Evolutionary conservation across 1,284 basidiomycete genomes (phyloP).

Genomic region (Cystobasidium sp.): DNA sequence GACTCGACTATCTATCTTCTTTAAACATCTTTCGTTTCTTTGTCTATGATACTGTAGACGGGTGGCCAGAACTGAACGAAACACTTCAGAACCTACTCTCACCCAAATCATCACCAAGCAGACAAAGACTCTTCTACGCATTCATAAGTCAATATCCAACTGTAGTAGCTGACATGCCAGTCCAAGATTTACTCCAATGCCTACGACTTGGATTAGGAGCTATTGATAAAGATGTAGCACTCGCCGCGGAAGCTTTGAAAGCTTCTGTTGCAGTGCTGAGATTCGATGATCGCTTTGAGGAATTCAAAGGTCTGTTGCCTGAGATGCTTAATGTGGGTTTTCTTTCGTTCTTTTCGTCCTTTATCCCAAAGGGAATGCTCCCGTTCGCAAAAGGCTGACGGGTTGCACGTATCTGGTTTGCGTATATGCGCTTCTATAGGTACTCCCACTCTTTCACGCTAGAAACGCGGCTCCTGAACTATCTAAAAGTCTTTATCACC

Average conservation of each 20-base stretch:
- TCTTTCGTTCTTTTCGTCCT: neutral
- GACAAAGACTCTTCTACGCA: slow-evolving; percentile 26
- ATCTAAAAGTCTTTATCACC: slow-evolving; percentile 8
- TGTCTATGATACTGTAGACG: too few relatives aligned
- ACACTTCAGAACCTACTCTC: slow-evolving; percentile 17
- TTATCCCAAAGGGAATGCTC: too few relatives aligned
- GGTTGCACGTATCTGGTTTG: neutral
- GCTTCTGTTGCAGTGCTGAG: slow-evolving; percentile 27
- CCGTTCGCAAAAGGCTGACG: neutral
- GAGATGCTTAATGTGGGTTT: slow-evolving; percentile 26
- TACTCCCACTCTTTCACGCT: slow-evolving; percentile 2
- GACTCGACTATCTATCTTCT: too few relatives aligned
- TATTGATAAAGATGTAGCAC: neutral
- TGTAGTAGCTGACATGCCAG: slow-evolving; percentile 25
- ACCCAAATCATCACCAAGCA: neutral
- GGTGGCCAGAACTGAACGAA: slow-evolving; percentile 27
- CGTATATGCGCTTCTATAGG: neutral
- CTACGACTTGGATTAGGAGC: slow-evolving; percentile 19
- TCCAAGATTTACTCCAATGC: neutral
- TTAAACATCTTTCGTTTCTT: too few relatives aligned
- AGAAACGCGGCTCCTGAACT: slow-evolving; percentile 9
- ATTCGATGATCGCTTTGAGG: slow-evolving; percentile 17
- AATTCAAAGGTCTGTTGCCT: slow-evolving; percentile 17
- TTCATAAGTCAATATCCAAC: slow-evolving; percentile 26
- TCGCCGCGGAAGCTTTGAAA: slow-evolving; percentile 21